Percentiles rank a stretch among this genome's conserved stretches.
phyloP scores from a whole-genome alignment of 148 eudicot genomes.

The Gaultheria prostrata region DNA sequence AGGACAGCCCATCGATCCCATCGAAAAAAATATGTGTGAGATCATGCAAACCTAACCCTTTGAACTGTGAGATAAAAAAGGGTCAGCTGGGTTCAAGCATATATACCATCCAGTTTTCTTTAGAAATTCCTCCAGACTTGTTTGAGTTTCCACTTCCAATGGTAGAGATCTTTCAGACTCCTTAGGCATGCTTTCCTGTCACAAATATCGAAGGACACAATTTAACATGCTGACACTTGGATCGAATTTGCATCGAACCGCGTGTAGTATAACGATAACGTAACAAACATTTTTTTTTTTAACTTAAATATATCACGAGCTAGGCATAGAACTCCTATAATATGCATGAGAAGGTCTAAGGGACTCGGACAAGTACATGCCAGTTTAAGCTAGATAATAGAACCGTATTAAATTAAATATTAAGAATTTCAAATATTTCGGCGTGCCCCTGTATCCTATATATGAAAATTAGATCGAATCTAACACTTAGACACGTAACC shows the following conservation, averaged over 20 bases:
- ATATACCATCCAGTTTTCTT: constrained; percentile 41
- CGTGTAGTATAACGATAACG: not conserved
- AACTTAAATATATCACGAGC: too few relatives aligned
- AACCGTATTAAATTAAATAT: too few relatives aligned
- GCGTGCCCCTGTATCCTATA: not conserved
- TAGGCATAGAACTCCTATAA: too few relatives aligned
- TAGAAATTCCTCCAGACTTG: constrained; percentile 28
- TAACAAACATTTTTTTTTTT: not conserved
- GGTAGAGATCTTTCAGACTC: constrained; percentile 23
- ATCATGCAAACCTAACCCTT: not conserved
- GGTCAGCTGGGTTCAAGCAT: not conserved
- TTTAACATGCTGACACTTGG: too few relatives aligned
- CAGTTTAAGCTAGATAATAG: too few relatives aligned
- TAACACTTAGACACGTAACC: too few relatives aligned
- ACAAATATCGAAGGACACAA: not conserved
- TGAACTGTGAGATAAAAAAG: not conserved
- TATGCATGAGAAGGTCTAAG: too few relatives aligned
- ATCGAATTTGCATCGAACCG: too few relatives aligned
- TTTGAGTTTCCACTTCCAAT: constrained; percentile 15
- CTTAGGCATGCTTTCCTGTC: constrained; percentile 15
- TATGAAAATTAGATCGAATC: not conserved
- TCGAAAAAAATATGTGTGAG: not conserved
- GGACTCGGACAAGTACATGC: too few relatives aligned
- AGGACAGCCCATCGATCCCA: too few relatives aligned
- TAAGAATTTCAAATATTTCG: too few relatives aligned